Base-by-base conservation (phyloP, 768 basidiomycete genomes). In the Rhizopogon vulgaris region DNA sequence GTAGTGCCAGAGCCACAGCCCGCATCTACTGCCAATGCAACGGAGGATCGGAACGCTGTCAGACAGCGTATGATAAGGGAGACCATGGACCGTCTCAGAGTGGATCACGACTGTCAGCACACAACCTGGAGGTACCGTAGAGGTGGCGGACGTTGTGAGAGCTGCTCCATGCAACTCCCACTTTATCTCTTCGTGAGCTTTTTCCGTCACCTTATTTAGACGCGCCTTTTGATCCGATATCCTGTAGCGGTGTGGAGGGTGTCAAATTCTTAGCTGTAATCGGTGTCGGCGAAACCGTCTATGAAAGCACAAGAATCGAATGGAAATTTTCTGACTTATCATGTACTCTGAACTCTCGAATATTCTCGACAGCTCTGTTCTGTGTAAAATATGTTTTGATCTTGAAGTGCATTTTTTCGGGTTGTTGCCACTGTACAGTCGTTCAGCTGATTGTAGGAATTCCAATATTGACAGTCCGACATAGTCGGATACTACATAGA, bases 21-120 rank as follows among this genome's bases (percentile, higher is more conserved):
- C 24, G 6, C 38, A 30, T 37, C 51, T 12, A 4, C 4, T 10
- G 8, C 5, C 22, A 22, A 40, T 30, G 7, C 18, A 1, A 4
- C 12, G 2, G 30, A 2, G 8, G 45, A 57, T 36, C 2, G 18
- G 28, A 51, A 42, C 12, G 15, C 41, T 12, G 38, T 8, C 45
- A 58, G 62, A 28, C 56, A 58, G 24, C 52, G 53, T 30, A 56
- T 65, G 42, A 65, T 76, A 3, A 58, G 38, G 12, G 58, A 65
- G 38, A 68, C 62, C 58, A 69, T 68, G 43, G 72, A 70, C 1
- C 52, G 69, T 3, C 66, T 86, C 38, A 65, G 80, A 9, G 63
- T 68, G 4, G 74, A 80, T 52, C 85, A 86, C 59, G 73, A 81
- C 2, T 87, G 85, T 51, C 14, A 54, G 11, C 68, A 73, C 3